Conservation (phyloP, 2,329 filamentous ascomycete species). For the Aphanoascus verrucosus region DNA sequence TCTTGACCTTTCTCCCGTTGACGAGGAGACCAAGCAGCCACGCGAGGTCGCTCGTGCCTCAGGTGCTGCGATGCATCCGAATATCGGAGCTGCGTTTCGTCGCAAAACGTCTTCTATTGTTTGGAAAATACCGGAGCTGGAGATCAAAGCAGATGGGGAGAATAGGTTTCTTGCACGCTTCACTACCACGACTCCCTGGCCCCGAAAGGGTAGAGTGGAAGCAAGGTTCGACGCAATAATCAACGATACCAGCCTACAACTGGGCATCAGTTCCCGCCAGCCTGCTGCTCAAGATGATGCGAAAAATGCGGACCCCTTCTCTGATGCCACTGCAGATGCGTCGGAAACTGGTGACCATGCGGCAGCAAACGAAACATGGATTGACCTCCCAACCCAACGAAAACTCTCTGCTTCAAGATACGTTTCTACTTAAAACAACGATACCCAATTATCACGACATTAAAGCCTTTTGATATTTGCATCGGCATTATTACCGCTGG, state of each 20-base stretch:
- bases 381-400: constrained; percentile 52
- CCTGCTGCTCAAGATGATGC: constrained; percentile 18
- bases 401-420: constrained; percentile 70
- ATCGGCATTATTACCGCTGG: neutral
- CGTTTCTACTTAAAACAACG: constrained; percentile 41
- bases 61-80: constrained; percentile 38
- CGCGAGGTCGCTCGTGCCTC: constrained; percentile 33
- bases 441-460: neutral
- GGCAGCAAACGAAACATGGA: constrained; percentile 44
- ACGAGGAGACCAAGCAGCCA: constrained; percentile 37
- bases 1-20: constrained; percentile 32
- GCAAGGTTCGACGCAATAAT: constrained; percentile 64
- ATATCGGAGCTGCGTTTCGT: constrained; percentile 35
- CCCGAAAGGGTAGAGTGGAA: constrained; percentile 66
- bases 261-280: constrained; percentile 45
- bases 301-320: constrained; percentile 38
- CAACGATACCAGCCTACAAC: constrained; percentile 49
- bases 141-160: constrained; percentile 44
- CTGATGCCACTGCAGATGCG: constrained; percentile 31
- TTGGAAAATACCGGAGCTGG: constrained; percentile 41
- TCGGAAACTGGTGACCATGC: constrained; percentile 18
- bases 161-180: constrained; percentile 78
- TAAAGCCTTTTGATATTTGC: neutral
- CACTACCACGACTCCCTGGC: constrained; percentile 58
- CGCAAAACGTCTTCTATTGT: constrained; percentile 37